Base-by-base conservation (phyloP, 2,329 filamentous ascomycete genomes). In the Aureobasidium sp. region DNA sequence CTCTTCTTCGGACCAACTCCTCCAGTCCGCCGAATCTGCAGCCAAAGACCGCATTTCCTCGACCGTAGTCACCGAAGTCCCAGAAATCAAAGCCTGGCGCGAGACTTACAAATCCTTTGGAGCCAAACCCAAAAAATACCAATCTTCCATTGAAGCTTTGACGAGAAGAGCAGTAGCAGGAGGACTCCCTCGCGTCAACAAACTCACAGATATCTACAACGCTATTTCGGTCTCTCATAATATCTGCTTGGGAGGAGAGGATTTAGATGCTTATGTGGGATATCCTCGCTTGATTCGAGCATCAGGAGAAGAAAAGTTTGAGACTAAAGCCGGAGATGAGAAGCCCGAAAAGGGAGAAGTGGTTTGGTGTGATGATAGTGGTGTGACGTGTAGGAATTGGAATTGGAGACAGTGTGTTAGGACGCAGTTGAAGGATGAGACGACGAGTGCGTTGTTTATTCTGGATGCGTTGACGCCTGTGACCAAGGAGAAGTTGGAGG, bases 361-460 rank as follows among this genome's bases (percentile, higher is more conserved):
- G 1, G 70, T 76, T 10, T 76, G 74, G 75, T 75, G 74, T 62
- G 75, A 77, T 60, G 66, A 71, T 12, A 67, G 61, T 1, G 74
- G 73, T 0, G 69, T 77, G 10, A 76, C 74, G 15, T 77, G 74
- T 59, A 69, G 75, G 8, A 61, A 72, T 7, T 76, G 73, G 75
- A 76, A 76, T 64, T 76, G 75, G 74, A 64, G 75, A 27, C 74
- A 76, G 64, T 71, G 74, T 27, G 67, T 71, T 1, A 63, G 74
- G 27, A 76, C 74, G 3, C 72, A 70, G 2, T 64, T 77, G 59
- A 69, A 62, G 15, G 71, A 75, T 60, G 64, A 67, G 2, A 76
- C 72, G 4, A 73, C 69, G 7, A 68, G 68, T 32, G 73, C 73
- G n/a, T 61, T 76, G 52, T 72, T 76, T 39, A 72, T 76, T 26